Base-by-base conservation (phyloP, 1,139 yeast species). In the Yamadazyma aaseri region DNA sequence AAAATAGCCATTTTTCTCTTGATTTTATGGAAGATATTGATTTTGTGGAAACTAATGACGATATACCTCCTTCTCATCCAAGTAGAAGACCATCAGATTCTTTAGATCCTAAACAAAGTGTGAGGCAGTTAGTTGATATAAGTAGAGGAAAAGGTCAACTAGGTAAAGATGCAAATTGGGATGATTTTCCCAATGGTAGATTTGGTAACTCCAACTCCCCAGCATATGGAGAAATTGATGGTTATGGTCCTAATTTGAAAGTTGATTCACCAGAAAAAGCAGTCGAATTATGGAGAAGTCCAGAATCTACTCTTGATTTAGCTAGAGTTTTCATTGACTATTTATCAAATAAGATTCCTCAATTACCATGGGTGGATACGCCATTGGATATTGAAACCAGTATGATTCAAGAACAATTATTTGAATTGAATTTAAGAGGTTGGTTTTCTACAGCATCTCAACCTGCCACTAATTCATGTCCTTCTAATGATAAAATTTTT, bases 151-250 rank as follows among this genome's bases (percentile, higher is more conserved):
- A 84, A 45, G 96, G 96, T 28, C 77, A 85, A 2, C 56, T 86
- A 28, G 96, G 96, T 17, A 79, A 90, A 46, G 95, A 86, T 58
- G 97, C 96, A 7, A 86, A 94, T 3, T 92, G 98, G 98, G 98
- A 92, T 65, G 98, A 92, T 53, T 92, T 87, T 59, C 95, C 97
- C 12, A 92, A 92, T 55, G 98, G 98, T 51, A 77, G 98, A 63
- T 92, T 89, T 58, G 97, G 98, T 60, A 97, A 94, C 60, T 87
- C 97, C 0, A 73, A 95, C 48, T 89, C 97, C 21, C 98, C 98
- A 5, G 92, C 98, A 0, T 92, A 85, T 60, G 98, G 98, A 63
- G 97, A 90, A 59, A 86, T 90, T 51, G 97, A 90, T 55, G 98
- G 97, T 21, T 92, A 92, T 58, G 97, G 98, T 2, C 96, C 97